Evolutionary conservation across 2,329 filamentous ascomycete genomes (phyloP).

Genomic region (Cladosporium sphaerospermum): DNA sequence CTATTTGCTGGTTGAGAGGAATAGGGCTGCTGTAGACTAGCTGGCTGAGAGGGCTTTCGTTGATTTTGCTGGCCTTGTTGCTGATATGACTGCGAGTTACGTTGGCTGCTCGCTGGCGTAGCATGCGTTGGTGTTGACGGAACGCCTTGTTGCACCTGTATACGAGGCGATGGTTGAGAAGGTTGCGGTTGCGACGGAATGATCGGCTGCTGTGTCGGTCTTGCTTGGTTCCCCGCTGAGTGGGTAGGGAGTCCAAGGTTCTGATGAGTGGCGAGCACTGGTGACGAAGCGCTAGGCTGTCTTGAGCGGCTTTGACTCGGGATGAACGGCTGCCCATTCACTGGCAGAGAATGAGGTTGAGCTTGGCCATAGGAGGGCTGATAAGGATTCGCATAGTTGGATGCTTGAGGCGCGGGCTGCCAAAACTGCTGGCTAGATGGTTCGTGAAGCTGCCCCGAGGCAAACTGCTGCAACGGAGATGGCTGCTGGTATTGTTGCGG

Average conservation of each 20-base stretch:
- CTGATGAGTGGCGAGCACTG: not conserved
- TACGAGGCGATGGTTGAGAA: not conserved
- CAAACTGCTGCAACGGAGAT: conserved; percentile 8
- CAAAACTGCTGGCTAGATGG: not conserved
- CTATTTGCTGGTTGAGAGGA: not conserved
- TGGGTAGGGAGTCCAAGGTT: not conserved
- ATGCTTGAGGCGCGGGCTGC: not conserved
- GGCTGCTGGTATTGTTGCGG: conserved; percentile 3
- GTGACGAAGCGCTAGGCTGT: not conserved
- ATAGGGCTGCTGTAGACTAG: not conserved
- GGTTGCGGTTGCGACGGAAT: not conserved
- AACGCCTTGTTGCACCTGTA: not conserved
- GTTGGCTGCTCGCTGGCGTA: not conserved
- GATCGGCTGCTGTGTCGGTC: not conserved
- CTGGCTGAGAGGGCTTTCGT: not conserved
- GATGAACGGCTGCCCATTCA: not conserved
- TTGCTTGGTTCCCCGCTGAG: not conserved
- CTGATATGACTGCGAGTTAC: not conserved
- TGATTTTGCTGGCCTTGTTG: not conserved
- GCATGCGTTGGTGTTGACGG: not conserved
- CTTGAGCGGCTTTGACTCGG: not conserved
- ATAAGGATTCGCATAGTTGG: not conserved
- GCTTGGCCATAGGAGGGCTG: not conserved
- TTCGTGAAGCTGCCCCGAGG: conserved; percentile 7
- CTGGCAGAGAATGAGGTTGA: not conserved